Evolutionary conservation across 306 rosid genomes (phyloP).

Genomic region (Geum urbanum): DNA sequence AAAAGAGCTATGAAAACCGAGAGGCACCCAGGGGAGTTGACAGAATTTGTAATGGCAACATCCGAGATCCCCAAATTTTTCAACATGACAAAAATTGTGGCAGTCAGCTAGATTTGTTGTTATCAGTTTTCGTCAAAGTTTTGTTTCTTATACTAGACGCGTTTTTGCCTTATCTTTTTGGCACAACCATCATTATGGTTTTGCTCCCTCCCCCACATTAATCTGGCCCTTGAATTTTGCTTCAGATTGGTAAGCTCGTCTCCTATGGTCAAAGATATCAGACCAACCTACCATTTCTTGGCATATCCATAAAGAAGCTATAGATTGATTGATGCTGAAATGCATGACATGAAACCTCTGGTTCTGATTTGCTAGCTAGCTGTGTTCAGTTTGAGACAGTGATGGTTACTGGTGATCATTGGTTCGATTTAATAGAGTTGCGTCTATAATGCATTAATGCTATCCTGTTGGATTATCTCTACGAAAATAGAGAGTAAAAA

Average conservation of each 20-base stretch:
- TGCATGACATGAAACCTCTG: neutral
- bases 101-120: neutral
- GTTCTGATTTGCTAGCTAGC: neutral
- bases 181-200: neutral
- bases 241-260: neutral
- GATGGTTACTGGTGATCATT: neutral
- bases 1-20: too few relatives aligned
- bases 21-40: neutral
- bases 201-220: slow-evolving; percentile 10
- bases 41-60: neutral
- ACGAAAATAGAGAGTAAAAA: too few relatives aligned
- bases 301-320: neutral
- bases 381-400: neutral
- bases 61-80: slow-evolving; percentile 9
- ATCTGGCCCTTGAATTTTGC: slow-evolving; percentile 4
- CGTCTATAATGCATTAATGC: too few relatives aligned
- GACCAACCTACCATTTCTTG: neutral
- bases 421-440: neutral
- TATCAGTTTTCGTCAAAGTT: neutral
- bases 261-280: neutral
- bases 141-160: slow-evolving; percentile 15
- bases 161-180: slow-evolving; percentile 8
- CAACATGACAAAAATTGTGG: neutral
- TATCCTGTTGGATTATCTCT: too few relatives aligned
- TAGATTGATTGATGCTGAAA: neutral